Base-by-base conservation (phyloP, 2,329 filamentous ascomycete genomes). In the Cryoendolithus antarcticus region DNA sequence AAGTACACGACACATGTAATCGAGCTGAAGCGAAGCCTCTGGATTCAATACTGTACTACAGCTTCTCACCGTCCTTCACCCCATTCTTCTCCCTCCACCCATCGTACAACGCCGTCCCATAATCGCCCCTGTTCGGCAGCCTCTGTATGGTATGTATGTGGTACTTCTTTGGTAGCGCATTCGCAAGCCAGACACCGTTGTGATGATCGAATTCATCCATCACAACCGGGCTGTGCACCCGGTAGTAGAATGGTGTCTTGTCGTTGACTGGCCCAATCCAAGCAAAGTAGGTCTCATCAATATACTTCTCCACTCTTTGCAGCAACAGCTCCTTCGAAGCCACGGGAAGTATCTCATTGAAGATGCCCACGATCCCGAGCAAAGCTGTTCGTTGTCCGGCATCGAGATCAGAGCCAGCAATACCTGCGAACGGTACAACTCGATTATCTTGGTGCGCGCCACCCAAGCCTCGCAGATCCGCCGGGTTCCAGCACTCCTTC, bases 181-280 rank as follows among this genome's bases (percentile, higher is more conserved):
- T 88, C 1, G 70, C 75, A 52, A 86, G 57, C 50, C 86, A 86
- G 0, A 86, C 82, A 0, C 82, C 82, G 0, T 77, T 82, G 57
- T 88, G 82, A 52, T 86, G 80, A 49, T 88, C 82, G 51, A 88
- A 82, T 64, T 88, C 82, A 37, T 80, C 64, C 4, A 86, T 63
- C 0, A 84, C 64, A 0, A 86, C 79, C 0, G 81, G 81, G 46
- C 76, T 84, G 60, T 88, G 82, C 4, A 88, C 70, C 0, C 83
- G 71, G 53, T 77, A 88, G 57, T 86, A 88, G 50, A 83, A 88
- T 0, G 82, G 66, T 52, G 86, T 80, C 0, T 71, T 60, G 36
- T 82, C 68, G 0, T 67, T 72, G 44, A 65, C 80, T 0, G 73
- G 75, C 4, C 82, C 82, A 41, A 86, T 85, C 80, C 82, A 88